phyloP scores from a whole-genome alignment of 2,329 filamentous ascomycete species.

The Talaromyces amestolkiae region DNA sequence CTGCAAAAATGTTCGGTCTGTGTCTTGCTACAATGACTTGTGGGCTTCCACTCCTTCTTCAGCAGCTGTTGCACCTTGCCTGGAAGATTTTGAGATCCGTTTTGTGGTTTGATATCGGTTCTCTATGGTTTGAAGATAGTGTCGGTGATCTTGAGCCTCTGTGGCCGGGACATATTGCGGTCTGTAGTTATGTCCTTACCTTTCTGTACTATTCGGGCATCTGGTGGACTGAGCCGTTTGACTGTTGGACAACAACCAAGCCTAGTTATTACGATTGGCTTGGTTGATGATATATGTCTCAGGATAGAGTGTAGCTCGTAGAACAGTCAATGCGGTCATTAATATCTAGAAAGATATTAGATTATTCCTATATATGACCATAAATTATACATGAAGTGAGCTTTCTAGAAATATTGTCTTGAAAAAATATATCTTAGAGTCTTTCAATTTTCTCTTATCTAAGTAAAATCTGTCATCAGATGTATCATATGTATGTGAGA shows the following conservation, averaged over 20 bases:
- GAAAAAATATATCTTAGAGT: too few species aligned
- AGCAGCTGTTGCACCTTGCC: background rate
- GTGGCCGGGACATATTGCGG: background rate
- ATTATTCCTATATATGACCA: too few species aligned
- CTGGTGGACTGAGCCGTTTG: background rate
- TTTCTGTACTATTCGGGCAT: background rate
- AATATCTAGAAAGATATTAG: too few species aligned
- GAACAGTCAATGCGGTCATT: too few species aligned
- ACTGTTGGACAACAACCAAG: background rate
- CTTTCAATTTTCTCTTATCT: too few species aligned
- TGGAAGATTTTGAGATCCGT: background rate
- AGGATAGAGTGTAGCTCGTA: too few species aligned
- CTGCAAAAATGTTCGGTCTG: too few species aligned
- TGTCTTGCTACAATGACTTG: too few species aligned
- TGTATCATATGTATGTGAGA: too few species aligned
- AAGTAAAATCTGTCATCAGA: too few species aligned
- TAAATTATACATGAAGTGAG: too few species aligned
- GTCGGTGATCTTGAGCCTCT: background rate
- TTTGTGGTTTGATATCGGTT: background rate
- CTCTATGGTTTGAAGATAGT: slow-evolving; percentile 1
- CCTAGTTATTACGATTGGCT: background rate
- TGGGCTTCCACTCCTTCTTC: background rate
- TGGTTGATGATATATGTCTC: background rate
- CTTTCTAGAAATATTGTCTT: too few species aligned
- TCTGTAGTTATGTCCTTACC: background rate